phyloP scores from a whole-genome alignment of 2,329 filamentous ascomycete species.

The Cladosporium sp. region DNA sequence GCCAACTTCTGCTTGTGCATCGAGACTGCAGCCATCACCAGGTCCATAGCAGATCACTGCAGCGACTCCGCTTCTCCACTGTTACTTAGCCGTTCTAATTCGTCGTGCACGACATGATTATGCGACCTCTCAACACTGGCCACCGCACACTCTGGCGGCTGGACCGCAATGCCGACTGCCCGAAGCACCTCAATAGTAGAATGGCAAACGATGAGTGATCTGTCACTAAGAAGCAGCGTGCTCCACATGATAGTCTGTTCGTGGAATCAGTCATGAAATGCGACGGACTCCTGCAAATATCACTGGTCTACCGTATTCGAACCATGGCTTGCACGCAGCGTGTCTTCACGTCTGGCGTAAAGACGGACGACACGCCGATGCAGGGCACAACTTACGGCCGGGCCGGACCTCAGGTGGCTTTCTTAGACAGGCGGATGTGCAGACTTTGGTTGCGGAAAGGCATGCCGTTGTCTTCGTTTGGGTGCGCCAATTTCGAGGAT shows the following conservation, averaged over 20 bases:
- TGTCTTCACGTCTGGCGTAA: neutral
- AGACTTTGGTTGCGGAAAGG: neutral
- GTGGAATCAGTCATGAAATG: neutral
- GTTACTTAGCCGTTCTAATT: neutral
- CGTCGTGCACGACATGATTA: neutral
- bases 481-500: too few species aligned
- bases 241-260: neutral
- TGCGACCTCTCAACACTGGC: conserved; percentile 1
- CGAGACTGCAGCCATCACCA: conserved; percentile 7
- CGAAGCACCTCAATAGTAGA: neutral
- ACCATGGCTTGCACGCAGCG: neutral
- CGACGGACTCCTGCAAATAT: neutral
- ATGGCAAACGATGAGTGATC: neutral
- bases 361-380: neutral
- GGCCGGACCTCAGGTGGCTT: neutral
- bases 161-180: conserved; percentile 3
- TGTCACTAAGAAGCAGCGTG: neutral
- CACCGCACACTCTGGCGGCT: conserved; percentile 1
- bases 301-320: neutral
- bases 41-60: conserved; percentile 1
- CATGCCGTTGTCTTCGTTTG: too few species aligned
- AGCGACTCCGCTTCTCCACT: conserved; percentile 10
- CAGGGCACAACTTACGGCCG: conserved; percentile 1
- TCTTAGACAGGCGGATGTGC: conserved; percentile 2
- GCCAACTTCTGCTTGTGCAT: conserved; percentile 7